A percentile compares a stretch with the other conserved stretches of the same genome.
These are phyloP conservation scores for Podospora australis DNA, from an alignment of 495 filamentous ascomycete genomes.

Conservation along the genomic window DNA sequence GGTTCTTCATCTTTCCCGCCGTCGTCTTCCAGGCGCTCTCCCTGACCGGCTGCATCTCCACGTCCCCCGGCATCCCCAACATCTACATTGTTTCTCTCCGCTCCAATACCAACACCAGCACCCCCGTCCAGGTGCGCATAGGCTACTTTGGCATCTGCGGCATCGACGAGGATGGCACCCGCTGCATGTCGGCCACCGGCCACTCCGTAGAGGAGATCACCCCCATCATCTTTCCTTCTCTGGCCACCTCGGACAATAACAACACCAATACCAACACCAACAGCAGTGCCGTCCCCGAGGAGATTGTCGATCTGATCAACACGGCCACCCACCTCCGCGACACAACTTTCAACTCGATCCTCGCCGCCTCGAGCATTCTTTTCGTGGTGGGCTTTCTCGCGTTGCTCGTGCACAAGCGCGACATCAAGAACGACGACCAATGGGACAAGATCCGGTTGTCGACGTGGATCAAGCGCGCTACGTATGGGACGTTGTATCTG, in stretches of 20 bases:
- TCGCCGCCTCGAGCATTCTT: constrained; percentile 17
- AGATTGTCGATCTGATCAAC: constrained; percentile 15
- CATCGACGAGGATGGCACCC: constrained; percentile 15
- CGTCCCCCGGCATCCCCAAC: constrained; percentile 23
- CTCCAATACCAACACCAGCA: constrained; percentile 14
- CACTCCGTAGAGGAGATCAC: constrained; percentile 8
- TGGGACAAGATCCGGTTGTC: constrained; percentile 13
- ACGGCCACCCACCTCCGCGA: constrained; percentile 23
- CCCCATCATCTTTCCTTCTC: constrained; percentile 10
- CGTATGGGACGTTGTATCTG: constrained; percentile 18
- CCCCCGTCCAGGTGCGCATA: constrained; percentile 18
- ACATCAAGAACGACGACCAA: constrained; percentile 6
- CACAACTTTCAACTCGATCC: constrained; percentile 17
- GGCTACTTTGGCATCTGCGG: constrained; percentile 35
- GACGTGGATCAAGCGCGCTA: constrained; percentile 19
- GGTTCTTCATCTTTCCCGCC: constrained; percentile 21
- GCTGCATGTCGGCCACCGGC: constrained; percentile 17
- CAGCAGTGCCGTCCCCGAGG: constrained; percentile 2
- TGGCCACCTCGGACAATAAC: not conserved
- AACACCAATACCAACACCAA: not conserved
- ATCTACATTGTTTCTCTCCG: constrained; percentile 25
- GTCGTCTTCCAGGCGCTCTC: constrained; percentile 25
- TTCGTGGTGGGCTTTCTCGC: constrained; percentile 29
- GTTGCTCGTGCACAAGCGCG: constrained; percentile 15
- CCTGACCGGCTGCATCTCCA: constrained; percentile 25